Base-by-base conservation (phyloP, 176 grass and related monocot species). In the Paspalum notatum region DNA sequence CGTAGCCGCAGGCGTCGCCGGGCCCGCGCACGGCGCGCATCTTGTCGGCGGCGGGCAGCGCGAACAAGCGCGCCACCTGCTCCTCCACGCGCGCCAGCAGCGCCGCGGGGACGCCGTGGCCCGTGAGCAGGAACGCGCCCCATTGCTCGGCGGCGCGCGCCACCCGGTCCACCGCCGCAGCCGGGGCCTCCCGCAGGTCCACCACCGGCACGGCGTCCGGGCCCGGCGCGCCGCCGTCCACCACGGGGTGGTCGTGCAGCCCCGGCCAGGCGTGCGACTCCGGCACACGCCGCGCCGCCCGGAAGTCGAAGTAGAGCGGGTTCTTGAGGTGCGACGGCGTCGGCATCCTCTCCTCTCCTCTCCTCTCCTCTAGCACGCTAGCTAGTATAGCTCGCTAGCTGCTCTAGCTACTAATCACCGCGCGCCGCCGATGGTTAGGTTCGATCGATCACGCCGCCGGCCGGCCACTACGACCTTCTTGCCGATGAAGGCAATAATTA, bases 211-310 rank as follows among this genome's bases (percentile, higher is more conserved):
- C 90, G 10, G 93, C 53, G 62, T 88, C 88, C 16, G 25, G 37
- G 18, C 62, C 77, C 46, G 22, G 16, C 13, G 9, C 61, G 26
- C 83, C 52, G 73, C 88, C 83, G 47, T 83, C 81, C 1, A 93
- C 81, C 12, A 86, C 85, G 2, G 93, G 90, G 84, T 90, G 84
- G 25, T 99, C 92, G 66, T 90, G 24, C 9, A 96, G 83, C 41
- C 86, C 85, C 5, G 89, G 68, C 97, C 97, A 99, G 2, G 89
- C 79, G 84, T 99, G 97, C 53, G 97, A 85, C 69, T 99, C 97
- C 13, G 97, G 97, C 46, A 99, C 92, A 0, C 82, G 82, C 71
- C 82, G 72, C 39, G 85, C 80, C 8, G 43, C 86, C 8, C 68
- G 76, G 66, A 88, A 85, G 76, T 81, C 76, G 72, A 83, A 86